phyloP scores from a whole-genome alignment of 441 rosid genomes.

The Adansonia madagascariensis region DNA sequence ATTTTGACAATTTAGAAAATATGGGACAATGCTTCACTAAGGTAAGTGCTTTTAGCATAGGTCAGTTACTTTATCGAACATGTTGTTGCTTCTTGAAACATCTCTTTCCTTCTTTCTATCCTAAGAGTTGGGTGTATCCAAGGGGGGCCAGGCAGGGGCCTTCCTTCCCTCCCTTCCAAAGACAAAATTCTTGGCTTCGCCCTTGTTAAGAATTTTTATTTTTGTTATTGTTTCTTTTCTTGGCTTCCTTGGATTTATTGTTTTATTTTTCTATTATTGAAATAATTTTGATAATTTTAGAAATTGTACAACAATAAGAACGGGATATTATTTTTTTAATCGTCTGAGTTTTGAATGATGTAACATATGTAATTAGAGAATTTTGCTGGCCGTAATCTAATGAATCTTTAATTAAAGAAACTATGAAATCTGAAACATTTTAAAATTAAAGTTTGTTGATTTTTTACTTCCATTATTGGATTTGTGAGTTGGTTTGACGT shows the following conservation, averaged over 20 bases:
- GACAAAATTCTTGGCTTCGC: too few relatives aligned
- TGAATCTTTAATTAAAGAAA: neutral
- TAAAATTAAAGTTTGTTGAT: neutral
- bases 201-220: neutral
- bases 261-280: neutral
- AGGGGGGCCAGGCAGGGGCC: too few relatives aligned
- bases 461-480: neutral
- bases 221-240: neutral
- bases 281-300: neutral
- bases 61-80: neutral
- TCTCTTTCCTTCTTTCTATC: too few relatives aligned
- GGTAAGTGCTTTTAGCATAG: conserved; percentile 32
- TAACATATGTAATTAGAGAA: neutral
- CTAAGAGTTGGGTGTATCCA: too few relatives aligned
- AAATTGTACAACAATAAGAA: neutral
- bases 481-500: neutral
- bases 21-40: conserved; percentile 48
- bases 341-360: neutral
- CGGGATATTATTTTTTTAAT: neutral
- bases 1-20: conserved; percentile 21
- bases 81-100: neutral
- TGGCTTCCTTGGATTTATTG: neutral
- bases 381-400: neutral
- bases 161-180: too few relatives aligned
- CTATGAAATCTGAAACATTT: neutral